Base-by-base conservation (phyloP, 2,329 filamentous ascomycete genomes). In the Fusarium sp. region DNA sequence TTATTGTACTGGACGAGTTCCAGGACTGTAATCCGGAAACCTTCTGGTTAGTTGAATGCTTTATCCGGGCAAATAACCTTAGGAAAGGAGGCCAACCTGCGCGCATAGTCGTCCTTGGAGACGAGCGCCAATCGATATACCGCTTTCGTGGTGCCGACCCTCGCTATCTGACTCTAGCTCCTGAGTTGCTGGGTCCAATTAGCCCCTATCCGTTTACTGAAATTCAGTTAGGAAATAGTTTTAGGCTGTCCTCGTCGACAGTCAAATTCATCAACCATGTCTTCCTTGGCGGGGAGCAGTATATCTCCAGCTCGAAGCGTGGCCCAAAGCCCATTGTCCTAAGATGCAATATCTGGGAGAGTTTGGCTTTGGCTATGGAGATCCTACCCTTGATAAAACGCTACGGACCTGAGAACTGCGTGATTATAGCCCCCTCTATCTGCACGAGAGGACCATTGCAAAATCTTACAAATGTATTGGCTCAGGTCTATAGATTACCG, bases 1-100 rank as follows among this genome's bases (percentile, higher is more conserved):
- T 79, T 7, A 65, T 80, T 33, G 72, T 79, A 7, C 38, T 80
- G 13, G 78, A 80, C 35, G 78, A 80, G 57, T 73, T 80, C 23
- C 78, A 80, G 33, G 78, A 80, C 35, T 80, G 77, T 30, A 78
- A 75, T 3, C 67, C 73, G 10, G 32, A 65, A 27, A 60, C 77
- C 4, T 80, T 77, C 52, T 79, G 73, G 76, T 56, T 79, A 5
- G 56, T 67, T 1, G 65, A 30, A 23, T 63, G 68, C n/a, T 78
- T 80, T 18, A 65, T 79, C 30, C 58, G 41, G 4, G 65, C 76
- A 20, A 73, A 78, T 23, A 67, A 71, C 12, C 54, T 33, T 12
- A 61, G 57, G 14, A 58, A 56, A 14, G 65, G 64, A 3, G 73
- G 69, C 1, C 48, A 52, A 17, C 37, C 69, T 14, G 69, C 75